phyloP scores from a whole-genome alignment of 106 monocot genomes.

The Alisma plantagoaquatica region DNA sequence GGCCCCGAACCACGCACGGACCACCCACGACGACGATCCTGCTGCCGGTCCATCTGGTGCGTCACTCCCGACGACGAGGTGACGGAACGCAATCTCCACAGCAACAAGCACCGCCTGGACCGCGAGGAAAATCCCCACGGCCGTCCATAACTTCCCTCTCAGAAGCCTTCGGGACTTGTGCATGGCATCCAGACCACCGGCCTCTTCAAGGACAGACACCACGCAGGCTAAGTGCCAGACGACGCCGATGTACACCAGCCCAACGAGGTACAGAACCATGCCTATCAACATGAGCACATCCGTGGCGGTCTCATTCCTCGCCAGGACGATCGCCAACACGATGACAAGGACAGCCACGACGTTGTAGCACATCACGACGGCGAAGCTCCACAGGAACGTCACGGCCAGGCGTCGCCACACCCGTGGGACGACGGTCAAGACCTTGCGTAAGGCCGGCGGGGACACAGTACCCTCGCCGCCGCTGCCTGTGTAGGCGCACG shows the following conservation, averaged over 20 bases:
- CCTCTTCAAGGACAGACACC: slow-evolving; percentile 23
- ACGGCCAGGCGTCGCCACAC: slow-evolving; percentile 25
- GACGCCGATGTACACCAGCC: slow-evolving; percentile 25
- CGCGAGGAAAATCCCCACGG: slow-evolving; percentile 37
- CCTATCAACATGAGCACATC: neutral
- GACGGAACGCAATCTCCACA: slow-evolving; percentile 43
- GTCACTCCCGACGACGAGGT: slow-evolving; percentile 27
- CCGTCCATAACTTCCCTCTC: slow-evolving; percentile 44
- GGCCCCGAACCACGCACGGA: slow-evolving; percentile 18
- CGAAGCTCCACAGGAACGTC: slow-evolving; percentile 30
- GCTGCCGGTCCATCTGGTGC: no score
- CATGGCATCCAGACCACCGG: slow-evolving; percentile 15
- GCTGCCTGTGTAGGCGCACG: slow-evolving; percentile 60
- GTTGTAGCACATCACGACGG: slow-evolving; percentile 24
- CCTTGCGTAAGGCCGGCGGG: no score
- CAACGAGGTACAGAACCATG: slow-evolving; percentile 9
- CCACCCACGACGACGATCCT: neutral
- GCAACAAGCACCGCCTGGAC: slow-evolving; percentile 34
- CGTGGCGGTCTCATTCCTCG: slow-evolving; percentile 6
- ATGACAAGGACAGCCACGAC: slow-evolving; percentile 3
- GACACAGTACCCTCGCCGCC: neutral
- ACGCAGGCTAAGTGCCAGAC: slow-evolving; percentile 30
- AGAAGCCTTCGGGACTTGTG: slow-evolving; percentile 18
- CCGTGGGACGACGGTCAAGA: slow-evolving; percentile 24
- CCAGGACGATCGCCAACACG: slow-evolving; percentile 6